Percentiles rank a stretch among this genome's conserved stretches.
These are phyloP conservation scores for Blastomyces gilchristii DNA, from an alignment of 2,329 filamentous ascomycete species.

Conservation along the genomic window DNA sequence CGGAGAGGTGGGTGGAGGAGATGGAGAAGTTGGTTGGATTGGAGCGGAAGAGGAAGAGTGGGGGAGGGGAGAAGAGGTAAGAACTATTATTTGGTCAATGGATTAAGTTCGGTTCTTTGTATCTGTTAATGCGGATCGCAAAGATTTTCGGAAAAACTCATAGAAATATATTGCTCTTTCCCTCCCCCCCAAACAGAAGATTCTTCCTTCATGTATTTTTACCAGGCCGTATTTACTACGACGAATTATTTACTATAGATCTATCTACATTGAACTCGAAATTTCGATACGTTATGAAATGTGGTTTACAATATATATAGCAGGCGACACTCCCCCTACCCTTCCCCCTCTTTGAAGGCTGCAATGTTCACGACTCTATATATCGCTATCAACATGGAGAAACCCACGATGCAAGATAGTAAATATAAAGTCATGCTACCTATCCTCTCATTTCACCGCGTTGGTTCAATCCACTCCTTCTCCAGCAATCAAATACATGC, in stretches of 20 bases:
- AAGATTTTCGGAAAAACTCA: neutral
- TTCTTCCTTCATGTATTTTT: neutral
- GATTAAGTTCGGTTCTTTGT: neutral
- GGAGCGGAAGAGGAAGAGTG: conserved; percentile 16
- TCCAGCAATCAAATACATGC: no score
- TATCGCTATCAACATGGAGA: no score
- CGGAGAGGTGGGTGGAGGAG: conserved; percentile 63
- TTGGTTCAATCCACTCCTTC: no score
- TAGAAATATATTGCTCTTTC: neutral
- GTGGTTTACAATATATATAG: neutral
- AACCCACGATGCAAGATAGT: no score
- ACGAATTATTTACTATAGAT: neutral
- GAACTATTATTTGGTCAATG: neutral
- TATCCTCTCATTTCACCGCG: no score
- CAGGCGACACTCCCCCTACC: no score
- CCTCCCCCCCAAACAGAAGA: no score
- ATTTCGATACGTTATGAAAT: neutral
- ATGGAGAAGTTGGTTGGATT: conserved; percentile 59
- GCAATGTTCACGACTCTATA: no score
- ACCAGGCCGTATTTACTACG: neutral
- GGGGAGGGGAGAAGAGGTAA: neutral
- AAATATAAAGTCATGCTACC: no score
- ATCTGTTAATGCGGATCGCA: neutral
- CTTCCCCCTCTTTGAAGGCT: no score
- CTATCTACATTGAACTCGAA: neutral